Base-by-base conservation (phyloP, 257 asterid species). In the Solanum etuberosum region DNA sequence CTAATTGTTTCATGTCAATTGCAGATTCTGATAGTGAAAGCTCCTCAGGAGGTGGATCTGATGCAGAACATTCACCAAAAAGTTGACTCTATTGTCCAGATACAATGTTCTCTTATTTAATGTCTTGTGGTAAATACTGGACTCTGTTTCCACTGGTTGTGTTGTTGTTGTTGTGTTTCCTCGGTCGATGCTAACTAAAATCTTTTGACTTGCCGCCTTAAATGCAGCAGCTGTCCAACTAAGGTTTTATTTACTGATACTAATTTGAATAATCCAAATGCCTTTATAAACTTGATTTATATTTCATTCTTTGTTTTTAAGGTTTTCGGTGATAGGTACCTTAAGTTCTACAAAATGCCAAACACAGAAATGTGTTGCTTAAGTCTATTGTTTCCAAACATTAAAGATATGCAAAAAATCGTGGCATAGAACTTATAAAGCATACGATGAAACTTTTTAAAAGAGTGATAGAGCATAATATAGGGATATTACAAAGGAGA, bases 11-110 rank as follows among this genome's bases (percentile, higher is more conserved):
- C n/a, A 54, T 68, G 81, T 48, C 38, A 80, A 20, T 27, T 35
- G 81, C 93, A 96, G 98, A 91, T 90, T 94, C 98, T 84, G 98
- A 94, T 25, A 92, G 95, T 27, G 95, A 90, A 86, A 95, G 94
- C 88, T 93, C 96, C 87, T 91, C 93, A 25, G 94, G 89, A 57
- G 93, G 90, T 89, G 97, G 94, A 73, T 95, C 98, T 82, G 95
- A 92, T 42, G 93, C 92, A 29, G 92, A 88, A 72, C 87, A 74
- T 51, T 90, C 92, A 70, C 92, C 93, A 71, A 91, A 89, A 85
- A 88, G 86, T 83, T 91, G 90, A 92, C 71, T 15, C 85, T 38
- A 43, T 84, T 83, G 31, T 88, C 89, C 89, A 89, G 93, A 96
- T 92, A 90, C 32, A 77, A 88, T 89, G 51, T 37, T 29, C 87